Percentiles rank a stretch among this genome's conserved stretches.
Evolutionary conservation across 225 moss, liverwort and hornwort genomes (phyloP).

Genomic region (Pseudisothecium myosuroides): DNA sequence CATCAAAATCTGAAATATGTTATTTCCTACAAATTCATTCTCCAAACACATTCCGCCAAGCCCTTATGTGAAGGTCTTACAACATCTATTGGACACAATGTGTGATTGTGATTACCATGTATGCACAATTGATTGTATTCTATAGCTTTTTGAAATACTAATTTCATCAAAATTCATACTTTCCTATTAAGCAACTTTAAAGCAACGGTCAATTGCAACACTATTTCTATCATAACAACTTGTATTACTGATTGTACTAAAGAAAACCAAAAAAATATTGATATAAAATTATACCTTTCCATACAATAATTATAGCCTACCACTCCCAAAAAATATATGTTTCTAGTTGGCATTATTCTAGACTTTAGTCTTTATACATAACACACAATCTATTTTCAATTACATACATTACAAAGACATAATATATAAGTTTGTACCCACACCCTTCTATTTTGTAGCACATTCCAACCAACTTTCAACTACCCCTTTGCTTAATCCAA

Average conservation of each 20-base stretch:
- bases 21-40: not conserved
- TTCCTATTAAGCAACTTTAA: not conserved
- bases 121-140: not conserved
- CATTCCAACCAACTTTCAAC: not conserved
- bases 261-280: not conserved
- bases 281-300: not conserved
- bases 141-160: not conserved
- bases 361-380: no score
- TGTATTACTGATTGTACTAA: rapidly evolving
- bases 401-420: not conserved
- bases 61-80: not conserved
- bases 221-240: rapidly evolving
- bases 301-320: not conserved
- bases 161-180: not conserved
- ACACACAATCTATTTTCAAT: not conserved
- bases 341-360: rapidly evolving
- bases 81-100: rapidly evolving
- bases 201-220: not conserved
- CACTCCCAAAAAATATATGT: not conserved
- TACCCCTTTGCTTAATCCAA: not conserved
- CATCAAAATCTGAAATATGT: not conserved
- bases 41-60: rapidly evolving
- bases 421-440: not conserved
- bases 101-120: not conserved
- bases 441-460: no score